These are phyloP conservation scores for Plasmodium gonderi DNA, from an alignment of 169 alveolate species.

Conservation along the genomic window DNA sequence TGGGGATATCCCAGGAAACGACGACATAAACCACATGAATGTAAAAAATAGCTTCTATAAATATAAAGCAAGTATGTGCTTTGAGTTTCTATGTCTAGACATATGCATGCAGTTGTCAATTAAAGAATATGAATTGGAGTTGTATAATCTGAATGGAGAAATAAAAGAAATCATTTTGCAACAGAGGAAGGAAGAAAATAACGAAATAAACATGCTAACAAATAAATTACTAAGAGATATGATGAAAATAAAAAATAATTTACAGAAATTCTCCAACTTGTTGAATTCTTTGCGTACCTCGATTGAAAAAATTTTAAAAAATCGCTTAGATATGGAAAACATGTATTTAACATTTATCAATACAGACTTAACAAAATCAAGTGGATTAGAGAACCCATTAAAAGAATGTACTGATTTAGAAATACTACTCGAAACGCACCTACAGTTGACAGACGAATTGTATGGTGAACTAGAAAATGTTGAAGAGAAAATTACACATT, in stretches of 20 bases:
- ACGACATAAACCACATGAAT: slow-evolving; percentile 40
- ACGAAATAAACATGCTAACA: slow-evolving; percentile 45
- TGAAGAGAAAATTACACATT: slow-evolving; percentile 65
- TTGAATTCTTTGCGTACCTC: slow-evolving; percentile 49
- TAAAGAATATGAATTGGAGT: slow-evolving; percentile 39
- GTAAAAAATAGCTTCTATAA: slow-evolving; percentile 37
- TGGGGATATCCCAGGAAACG: background rate
- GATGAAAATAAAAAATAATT: slow-evolving; percentile 58
- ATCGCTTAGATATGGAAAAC: slow-evolving; percentile 27
- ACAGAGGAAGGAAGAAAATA: slow-evolving; percentile 50
- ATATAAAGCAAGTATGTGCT: slow-evolving; percentile 15
- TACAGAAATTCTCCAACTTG: slow-evolving; percentile 48
- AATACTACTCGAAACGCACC: slow-evolving; percentile 52
- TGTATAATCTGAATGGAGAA: slow-evolving; percentile 8
- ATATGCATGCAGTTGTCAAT: slow-evolving; percentile 61
- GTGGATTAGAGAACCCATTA: background rate
- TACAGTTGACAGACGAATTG: slow-evolving; percentile 66
- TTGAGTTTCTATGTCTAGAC: slow-evolving; percentile 55
- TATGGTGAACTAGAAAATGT: slow-evolving; percentile 47
- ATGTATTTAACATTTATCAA: slow-evolving; percentile 45
- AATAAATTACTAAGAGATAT: slow-evolving; percentile 38
- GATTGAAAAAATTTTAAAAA: slow-evolving; percentile 45
- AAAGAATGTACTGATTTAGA: slow-evolving; percentile 41
- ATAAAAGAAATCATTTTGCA: slow-evolving; percentile 9
- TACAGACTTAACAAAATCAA: background rate